Conservation (phyloP, 75 land plant genomes). For the Larix kaempferi region DNA sequence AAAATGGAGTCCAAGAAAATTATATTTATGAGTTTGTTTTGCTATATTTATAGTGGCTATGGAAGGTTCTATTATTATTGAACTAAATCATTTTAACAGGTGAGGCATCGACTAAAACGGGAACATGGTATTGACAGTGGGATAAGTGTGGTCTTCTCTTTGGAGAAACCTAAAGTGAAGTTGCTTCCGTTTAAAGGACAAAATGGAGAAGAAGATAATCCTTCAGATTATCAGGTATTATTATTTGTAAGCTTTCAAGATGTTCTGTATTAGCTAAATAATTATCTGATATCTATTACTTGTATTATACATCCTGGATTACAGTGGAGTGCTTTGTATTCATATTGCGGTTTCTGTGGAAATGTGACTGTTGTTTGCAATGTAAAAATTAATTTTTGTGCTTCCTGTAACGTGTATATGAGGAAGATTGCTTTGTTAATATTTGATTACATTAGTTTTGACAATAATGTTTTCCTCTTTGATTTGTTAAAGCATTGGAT, state of each 20-base stretch:
- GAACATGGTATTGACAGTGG: conserved; percentile 91
- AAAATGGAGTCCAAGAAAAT: neutral
- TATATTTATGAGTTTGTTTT: neutral
- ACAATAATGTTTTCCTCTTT: neutral
- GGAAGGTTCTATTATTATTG: neutral
- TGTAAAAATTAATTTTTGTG: neutral
- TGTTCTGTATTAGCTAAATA: neutral
- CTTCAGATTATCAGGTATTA: conserved; percentile 93
- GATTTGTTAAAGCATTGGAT: neutral
- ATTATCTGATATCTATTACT: neutral
- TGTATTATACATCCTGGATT: neutral
- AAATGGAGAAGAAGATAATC: conserved; percentile 88
- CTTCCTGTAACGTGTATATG: neutral
- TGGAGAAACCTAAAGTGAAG: conserved; percentile 93
- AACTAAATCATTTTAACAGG: conserved; percentile 37
- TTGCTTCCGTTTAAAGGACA: conserved; percentile 85
- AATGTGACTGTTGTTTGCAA: neutral
- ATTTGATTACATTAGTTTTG: neutral
- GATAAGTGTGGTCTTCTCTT: conserved; percentile 90
- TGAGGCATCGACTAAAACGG: conserved; percentile 78
- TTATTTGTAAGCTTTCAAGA: neutral
- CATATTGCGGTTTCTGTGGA: neutral
- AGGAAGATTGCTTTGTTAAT: neutral
- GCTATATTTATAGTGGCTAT: neutral
- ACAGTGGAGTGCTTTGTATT: neutral